Evolutionary conservation across 257 asterid genomes (phyloP).

Genomic region (Lycium ferocissimum): DNA sequence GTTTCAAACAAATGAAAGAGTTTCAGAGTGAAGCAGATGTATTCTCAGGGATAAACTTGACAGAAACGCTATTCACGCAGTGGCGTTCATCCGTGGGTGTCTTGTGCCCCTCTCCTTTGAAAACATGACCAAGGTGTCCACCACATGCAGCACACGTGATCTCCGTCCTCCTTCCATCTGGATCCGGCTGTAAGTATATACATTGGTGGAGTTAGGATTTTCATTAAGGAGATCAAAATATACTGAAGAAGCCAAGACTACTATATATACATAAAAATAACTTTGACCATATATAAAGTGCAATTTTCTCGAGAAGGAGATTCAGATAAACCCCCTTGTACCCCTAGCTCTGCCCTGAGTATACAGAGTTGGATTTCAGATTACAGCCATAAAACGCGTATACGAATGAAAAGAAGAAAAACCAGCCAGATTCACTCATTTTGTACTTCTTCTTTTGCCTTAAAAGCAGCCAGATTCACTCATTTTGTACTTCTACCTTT

Average conservation of each 20-base stretch:
- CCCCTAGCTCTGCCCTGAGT: not conserved
- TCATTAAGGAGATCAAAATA: no score
- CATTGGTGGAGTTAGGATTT: not conserved
- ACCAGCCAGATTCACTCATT: no score
- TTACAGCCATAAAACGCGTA: not conserved
- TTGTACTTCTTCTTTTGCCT: no score
- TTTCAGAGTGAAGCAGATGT: conserved; percentile 24
- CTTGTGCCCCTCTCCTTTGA: conserved; percentile 67
- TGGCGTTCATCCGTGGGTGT: conserved; percentile 82
- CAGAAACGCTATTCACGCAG: conserved; percentile 77
- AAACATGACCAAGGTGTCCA: conserved; percentile 84
- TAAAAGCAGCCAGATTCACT: not conserved
- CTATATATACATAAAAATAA: no score
- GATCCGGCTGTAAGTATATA: conserved; percentile 62
- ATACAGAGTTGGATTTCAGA: not conserved
- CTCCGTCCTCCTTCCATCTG: conserved; percentile 86
- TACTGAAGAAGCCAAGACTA: no score
- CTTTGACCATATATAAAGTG: no score
- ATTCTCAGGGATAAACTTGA: conserved; percentile 54
- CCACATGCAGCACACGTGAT: conserved; percentile 80
- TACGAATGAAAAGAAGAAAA: not conserved
- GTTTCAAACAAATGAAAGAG: not conserved
- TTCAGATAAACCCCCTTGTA: no score
- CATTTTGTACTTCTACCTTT: no score
- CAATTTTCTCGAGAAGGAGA: no score